phyloP scores from a whole-genome alignment of 768 basidiomycete genomes.

The Suillus weaverae region DNA sequence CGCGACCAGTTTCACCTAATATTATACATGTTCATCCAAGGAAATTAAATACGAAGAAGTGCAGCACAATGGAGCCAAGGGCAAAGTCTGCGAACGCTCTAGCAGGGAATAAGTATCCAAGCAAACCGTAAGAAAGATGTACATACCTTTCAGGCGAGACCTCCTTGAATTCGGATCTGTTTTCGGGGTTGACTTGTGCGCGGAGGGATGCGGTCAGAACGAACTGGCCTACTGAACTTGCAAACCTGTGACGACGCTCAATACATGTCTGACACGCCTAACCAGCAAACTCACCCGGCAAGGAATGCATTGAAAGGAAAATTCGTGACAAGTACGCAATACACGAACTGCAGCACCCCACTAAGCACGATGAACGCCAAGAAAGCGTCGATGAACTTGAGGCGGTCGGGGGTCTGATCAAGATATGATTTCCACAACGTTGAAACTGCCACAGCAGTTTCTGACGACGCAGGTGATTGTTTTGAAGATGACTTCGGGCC shows the following conservation, averaged over 20 bases:
- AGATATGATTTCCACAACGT: slow-evolving; percentile 78
- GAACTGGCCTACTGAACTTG: slow-evolving; percentile 94
- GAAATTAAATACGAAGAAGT: slow-evolving; percentile 99
- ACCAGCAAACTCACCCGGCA: slow-evolving; percentile 68
- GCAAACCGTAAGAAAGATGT: neutral
- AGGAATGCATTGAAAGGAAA: slow-evolving; percentile 98
- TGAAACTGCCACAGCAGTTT: slow-evolving; percentile 39
- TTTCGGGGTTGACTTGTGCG: slow-evolving; percentile 87
- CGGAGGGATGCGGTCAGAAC: slow-evolving; percentile 91
- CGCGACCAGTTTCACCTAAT: slow-evolving; percentile 2
- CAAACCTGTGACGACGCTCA: slow-evolving; percentile 56
- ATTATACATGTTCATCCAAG: slow-evolving; percentile 59
- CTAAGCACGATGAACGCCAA: slow-evolving; percentile 89
- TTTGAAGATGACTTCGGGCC: slow-evolving; percentile 33
- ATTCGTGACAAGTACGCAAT: slow-evolving; percentile 88
- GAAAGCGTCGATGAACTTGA: slow-evolving; percentile 95
- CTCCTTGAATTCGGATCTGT: slow-evolving; percentile 79
- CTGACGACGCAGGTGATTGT: slow-evolving; percentile 16
- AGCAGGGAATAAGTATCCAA: slow-evolving; percentile 9
- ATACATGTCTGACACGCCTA: neutral
- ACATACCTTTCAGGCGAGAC: slow-evolving; percentile 92
- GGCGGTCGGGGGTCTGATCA: slow-evolving; percentile 72
- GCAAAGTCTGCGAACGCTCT: slow-evolving; percentile 99
- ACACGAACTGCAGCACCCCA: slow-evolving; percentile 87
- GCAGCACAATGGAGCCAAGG: slow-evolving; percentile 90